Base-by-base conservation (phyloP, 1,284 basidiomycete genomes). In the Sporisorium sorghi region DNA sequence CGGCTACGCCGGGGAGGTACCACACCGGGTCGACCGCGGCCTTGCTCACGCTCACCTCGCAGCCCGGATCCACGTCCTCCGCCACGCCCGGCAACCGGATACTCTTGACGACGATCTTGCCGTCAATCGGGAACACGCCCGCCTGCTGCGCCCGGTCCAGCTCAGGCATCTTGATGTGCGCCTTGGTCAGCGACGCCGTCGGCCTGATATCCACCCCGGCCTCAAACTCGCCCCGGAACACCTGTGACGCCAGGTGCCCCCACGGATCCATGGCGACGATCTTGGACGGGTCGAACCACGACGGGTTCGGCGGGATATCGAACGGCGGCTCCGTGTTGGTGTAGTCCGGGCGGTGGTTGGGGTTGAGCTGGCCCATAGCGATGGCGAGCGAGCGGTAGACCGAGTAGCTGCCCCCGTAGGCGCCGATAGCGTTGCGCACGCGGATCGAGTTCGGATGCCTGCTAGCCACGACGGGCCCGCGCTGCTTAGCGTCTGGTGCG, bases 251-350 rank as follows among this genome's bases (percentile, higher is more conserved):
- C 62, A 97, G 87, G 82, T 97, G 95, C 3, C 95, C 95, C 90
- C 90, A 97, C 0, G 95, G 95, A 84, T 98, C 96, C 84, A 98
- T 91, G 2, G 91, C 91, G 32, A 97, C 94, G 82, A 98, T 97
- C 88, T 93, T 94, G 77, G 81, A 85, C 2, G 89, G 88, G 75
- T 92, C 90, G 62, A 87, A 90, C 94, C 95, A 98, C 3, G 90
- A 86, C 0, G 91, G 90, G 76, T 93, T 91, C 15, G 90, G 91
- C 5, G 91, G 91, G 70, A 97, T 91, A 10, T 89, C 86, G 33
- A 97, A 90, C 0, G 94, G 92, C 0, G 96, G 95, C 85, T 97
- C 91, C 0, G 95, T 97, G 84, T 91, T 89, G 58, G 88, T 88
- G 85, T 92, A 94, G 71, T 85, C 84, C 9, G 85, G 85, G 1